phyloP scores from a whole-genome alignment of 257 asterid genomes.

The Eustoma russellianum region DNA sequence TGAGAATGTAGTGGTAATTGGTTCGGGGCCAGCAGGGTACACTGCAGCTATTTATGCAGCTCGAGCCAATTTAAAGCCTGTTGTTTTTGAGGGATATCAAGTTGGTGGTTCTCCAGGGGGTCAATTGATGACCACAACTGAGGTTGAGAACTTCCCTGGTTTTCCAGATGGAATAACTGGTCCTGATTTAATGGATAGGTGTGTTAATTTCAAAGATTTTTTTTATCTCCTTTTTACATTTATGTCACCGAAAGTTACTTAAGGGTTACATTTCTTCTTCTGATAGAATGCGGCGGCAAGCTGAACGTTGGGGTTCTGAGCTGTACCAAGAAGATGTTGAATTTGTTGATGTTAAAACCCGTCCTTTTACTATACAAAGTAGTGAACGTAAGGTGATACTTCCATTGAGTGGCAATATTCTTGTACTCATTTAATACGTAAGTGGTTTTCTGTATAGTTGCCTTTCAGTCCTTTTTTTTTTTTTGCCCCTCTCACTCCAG shows the following conservation, averaged over 20 bases:
- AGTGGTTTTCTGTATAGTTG: no score
- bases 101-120: conserved; percentile 98
- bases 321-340: conserved; percentile 90
- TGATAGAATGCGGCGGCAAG: conserved; percentile 68
- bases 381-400: conserved; percentile 83
- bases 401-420: conserved; percentile 2
- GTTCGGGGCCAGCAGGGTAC: conserved; percentile 98
- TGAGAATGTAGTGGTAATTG: conserved; percentile 86
- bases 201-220: conserved; percentile 3
- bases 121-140: conserved; percentile 94
- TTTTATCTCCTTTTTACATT: conserved; percentile 6
- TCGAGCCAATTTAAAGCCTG: conserved; percentile 89
- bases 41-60: conserved; percentile 94
- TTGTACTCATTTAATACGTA: no score
- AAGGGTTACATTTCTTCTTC: conserved; percentile 11
- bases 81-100: conserved; percentile 93
- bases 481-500: no score
- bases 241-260: neutral
- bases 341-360: conserved; percentile 56
- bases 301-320: conserved; percentile 98
- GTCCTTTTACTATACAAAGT: conserved; percentile 76
- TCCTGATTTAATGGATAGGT: conserved; percentile 97
- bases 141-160: conserved; percentile 95
- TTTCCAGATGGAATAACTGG: conserved; percentile 97
- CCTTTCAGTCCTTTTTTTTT: no score